These are phyloP conservation scores for Globisporangium camurandrum DNA, from an alignment of 352 stramenopile species.

Conservation along the genomic window DNA sequence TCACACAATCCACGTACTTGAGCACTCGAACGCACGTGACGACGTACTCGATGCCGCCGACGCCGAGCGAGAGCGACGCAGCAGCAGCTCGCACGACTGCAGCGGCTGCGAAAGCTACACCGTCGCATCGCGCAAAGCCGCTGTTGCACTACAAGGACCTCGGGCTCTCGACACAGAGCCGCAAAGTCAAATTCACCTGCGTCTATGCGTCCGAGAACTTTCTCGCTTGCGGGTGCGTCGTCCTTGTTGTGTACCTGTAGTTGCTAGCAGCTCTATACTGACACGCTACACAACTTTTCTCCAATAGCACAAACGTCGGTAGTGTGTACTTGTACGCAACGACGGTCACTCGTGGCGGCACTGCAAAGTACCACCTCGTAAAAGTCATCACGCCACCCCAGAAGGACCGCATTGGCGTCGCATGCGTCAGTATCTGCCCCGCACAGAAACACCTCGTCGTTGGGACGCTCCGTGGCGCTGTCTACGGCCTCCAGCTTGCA, in stretches of 20 bases:
- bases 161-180: slow-evolving; percentile 40
- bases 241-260: not conserved
- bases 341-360: slow-evolving; percentile 23
- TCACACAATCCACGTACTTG: too few species aligned
- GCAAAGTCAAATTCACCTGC: slow-evolving; percentile 68
- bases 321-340: slow-evolving; percentile 81
- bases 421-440: slow-evolving; percentile 75
- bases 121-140: slow-evolving; percentile 30
- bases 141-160: slow-evolving; percentile 74
- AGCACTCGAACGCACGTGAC: too few species aligned
- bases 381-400: slow-evolving; percentile 78
- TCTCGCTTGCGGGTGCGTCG: slow-evolving; percentile 65
- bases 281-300: not conserved
- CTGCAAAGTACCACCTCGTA: slow-evolving; percentile 76
- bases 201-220: slow-evolving; percentile 85
- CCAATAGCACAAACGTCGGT: slow-evolving; percentile 51
- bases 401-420: slow-evolving; percentile 62
- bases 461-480: slow-evolving; percentile 64
- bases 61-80: slow-evolving; percentile 8
- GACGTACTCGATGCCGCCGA: too few species aligned
- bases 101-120: not conserved
- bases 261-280: not conserved
- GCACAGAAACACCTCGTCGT: slow-evolving; percentile 76
- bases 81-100: slow-evolving; percentile 6
- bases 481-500: slow-evolving; percentile 73